Evolutionary conservation across 371 early-diverging fungal species (phyloP).

Genomic region (Zopfochytrium polystomum): DNA sequence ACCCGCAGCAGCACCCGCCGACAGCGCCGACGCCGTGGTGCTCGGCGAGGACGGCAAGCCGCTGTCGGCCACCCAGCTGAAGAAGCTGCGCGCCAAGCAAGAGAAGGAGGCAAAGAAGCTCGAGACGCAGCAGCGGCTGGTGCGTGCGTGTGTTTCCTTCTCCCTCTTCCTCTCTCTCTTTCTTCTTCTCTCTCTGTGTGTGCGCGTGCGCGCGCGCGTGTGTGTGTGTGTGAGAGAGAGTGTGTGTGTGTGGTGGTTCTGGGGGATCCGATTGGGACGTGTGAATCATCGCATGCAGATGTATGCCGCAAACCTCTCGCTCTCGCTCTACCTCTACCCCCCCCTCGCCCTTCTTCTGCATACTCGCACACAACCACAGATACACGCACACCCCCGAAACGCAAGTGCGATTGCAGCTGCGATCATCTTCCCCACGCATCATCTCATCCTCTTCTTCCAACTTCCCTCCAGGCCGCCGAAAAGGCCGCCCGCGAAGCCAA

Average conservation of each 20-base stretch:
- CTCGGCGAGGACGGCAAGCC: no score
- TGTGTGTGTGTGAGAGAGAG: neutral
- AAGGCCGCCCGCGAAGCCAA: slow-evolving; percentile 77
- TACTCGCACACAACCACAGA: neutral
- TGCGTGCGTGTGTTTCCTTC: slow-evolving; percentile 5
- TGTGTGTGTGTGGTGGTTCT: neutral
- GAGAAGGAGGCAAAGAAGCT: slow-evolving; percentile 73
- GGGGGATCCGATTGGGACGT: neutral
- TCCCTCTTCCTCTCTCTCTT: neutral
- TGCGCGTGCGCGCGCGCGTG: slow-evolving; percentile 1
- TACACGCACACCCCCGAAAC: neutral
- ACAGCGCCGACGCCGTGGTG: no score
- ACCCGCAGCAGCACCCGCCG: no score
- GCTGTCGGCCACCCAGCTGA: no score
- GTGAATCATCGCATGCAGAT: neutral
- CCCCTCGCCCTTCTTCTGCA: neutral
- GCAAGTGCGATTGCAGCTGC: neutral
- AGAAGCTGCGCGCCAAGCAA: slow-evolving; percentile 88
- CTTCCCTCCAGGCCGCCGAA: slow-evolving; percentile 68
- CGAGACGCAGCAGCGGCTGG: slow-evolving; percentile 56
- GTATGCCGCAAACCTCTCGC: no score
- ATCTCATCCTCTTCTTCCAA: neutral
- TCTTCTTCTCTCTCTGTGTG: neutral
- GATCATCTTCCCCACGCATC: neutral
- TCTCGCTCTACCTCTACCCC: neutral